phyloP scores from a whole-genome alignment of 768 basidiomycete species.

The Sporobolomyces phaffii region DNA sequence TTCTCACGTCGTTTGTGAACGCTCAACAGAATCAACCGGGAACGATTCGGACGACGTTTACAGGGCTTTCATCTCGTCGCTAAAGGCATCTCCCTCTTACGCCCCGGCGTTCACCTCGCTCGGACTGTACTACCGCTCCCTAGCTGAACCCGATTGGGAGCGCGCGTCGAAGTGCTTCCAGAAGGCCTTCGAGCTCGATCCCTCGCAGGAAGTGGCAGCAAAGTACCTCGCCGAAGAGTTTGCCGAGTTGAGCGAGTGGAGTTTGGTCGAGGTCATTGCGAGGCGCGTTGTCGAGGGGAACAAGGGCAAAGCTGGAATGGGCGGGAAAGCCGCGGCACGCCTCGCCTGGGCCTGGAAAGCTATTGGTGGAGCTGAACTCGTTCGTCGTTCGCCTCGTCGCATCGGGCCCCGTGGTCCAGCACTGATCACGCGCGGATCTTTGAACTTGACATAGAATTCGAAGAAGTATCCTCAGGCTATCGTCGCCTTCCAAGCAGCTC shows the following conservation, averaged over 20 bases:
- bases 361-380: slow-evolving; percentile 81
- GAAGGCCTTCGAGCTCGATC: slow-evolving; percentile 94
- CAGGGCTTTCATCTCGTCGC: slow-evolving; percentile 67
- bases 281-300: slow-evolving; percentile 87
- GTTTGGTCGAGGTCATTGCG: slow-evolving; percentile 89
- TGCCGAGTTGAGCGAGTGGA: slow-evolving; percentile 90
- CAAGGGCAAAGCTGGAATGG: slow-evolving; percentile 64
- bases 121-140: slow-evolving; percentile 77
- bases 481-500: slow-evolving; percentile 39
- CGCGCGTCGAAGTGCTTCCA: slow-evolving; percentile 94
- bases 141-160: slow-evolving; percentile 67
- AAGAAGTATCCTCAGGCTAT: slow-evolving; percentile 39
- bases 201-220: slow-evolving; percentile 79
- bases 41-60: slow-evolving; percentile 61
- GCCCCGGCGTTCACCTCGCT: slow-evolving; percentile 91
- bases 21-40: slow-evolving; percentile 47
- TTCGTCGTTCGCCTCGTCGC: too few species aligned
- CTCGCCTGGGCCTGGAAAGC: slow-evolving; percentile 99
- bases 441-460: slow-evolving; percentile 34
- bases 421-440: too few species aligned
- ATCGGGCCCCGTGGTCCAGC: too few species aligned
- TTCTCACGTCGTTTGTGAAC: too few species aligned
- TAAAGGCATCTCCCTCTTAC: slow-evolving; percentile 67
- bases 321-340: slow-evolving; percentile 56
- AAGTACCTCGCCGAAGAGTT: slow-evolving; percentile 76